A percentile compares a stretch with the other conserved stretches of the same genome.
Evolutionary conservation across 805 yeast species (phyloP).

Genomic region (Lipomyces orientalis): DNA sequence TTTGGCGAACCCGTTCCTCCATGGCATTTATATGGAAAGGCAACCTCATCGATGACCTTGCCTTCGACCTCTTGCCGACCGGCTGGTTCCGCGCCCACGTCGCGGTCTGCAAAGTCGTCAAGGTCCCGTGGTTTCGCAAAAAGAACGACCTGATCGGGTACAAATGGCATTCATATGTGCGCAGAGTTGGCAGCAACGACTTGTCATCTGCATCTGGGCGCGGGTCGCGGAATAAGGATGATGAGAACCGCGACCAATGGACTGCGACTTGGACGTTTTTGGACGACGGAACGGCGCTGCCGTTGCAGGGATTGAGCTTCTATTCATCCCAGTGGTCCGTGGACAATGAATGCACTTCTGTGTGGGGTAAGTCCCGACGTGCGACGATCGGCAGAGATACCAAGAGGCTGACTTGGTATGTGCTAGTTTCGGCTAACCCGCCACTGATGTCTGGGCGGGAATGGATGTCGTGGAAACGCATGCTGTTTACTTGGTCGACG

Average conservation of each 20-base stretch:
- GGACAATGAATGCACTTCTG: no score
- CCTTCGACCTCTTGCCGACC: constrained; percentile 9
- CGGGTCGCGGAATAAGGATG: neutral
- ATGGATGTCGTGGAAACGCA: constrained; percentile 10
- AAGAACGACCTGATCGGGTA: neutral
- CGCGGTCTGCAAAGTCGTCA: constrained; percentile 14
- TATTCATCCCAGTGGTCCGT: no score
- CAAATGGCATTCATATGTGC: constrained; percentile 8
- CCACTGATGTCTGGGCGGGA: constrained; percentile 10
- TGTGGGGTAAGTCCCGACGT: neutral
- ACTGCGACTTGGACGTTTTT: constrained; percentile 4
- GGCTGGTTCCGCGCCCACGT: constrained; percentile 21
- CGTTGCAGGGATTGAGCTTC: constrained; percentile 7
- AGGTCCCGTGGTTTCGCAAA: constrained; percentile 14
- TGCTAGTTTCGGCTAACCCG: constrained; percentile 11
- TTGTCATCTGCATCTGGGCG: neutral
- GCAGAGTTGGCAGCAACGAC: neutral
- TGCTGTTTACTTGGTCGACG: constrained; percentile 6
- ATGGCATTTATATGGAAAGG: constrained; percentile 6
- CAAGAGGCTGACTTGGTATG: no score
- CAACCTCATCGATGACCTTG: neutral
- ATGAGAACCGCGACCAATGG: neutral
- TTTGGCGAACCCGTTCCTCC: constrained; percentile 4
- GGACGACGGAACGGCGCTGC: neutral
- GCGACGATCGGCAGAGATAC: no score